Conservation (phyloP, 345 rosid species). For the Combretum micranthum region DNA sequence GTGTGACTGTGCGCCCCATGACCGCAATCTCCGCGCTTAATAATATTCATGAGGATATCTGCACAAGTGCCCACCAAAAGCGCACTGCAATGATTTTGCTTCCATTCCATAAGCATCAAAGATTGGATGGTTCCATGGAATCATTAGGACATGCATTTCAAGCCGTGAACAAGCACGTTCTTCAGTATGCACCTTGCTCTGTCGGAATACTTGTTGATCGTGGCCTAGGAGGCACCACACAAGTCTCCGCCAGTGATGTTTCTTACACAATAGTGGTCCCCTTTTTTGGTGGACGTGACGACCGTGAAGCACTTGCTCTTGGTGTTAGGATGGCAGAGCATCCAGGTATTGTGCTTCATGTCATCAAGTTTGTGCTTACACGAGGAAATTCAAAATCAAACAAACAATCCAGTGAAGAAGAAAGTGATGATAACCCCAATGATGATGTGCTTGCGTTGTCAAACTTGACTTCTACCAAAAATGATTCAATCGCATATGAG, state of each 20-base stretch:
- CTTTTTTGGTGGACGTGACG: conserved; percentile 43
- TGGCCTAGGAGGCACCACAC: conserved; percentile 63
- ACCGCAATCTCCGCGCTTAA: conserved; percentile 56
- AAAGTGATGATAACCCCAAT: conserved; percentile 5
- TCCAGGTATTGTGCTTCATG: conserved; percentile 40
- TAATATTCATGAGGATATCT: conserved; percentile 57
- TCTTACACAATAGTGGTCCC: conserved; percentile 34
- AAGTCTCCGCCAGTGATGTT: conserved; percentile 52
- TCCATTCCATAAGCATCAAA: conserved; percentile 67
- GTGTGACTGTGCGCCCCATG: conserved; percentile 67
- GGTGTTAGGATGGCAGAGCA: conserved; percentile 68
- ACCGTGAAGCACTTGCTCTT: conserved; percentile 48
- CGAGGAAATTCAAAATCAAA: conserved; percentile 12
- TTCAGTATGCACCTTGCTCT: conserved; percentile 54
- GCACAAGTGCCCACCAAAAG: conserved; percentile 52
- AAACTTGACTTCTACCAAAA: not conserved
- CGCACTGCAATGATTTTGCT: conserved; percentile 48
- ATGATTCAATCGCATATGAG: conserved; percentile 17
- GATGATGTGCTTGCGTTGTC: conserved; percentile 1
- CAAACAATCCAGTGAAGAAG: not conserved
- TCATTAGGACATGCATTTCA: conserved; percentile 43
- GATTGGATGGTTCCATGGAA: conserved; percentile 57
- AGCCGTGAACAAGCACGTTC: conserved; percentile 37
- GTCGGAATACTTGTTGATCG: conserved; percentile 72
- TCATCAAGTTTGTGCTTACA: conserved; percentile 22